A percentile compares a stretch with the other conserved stretches of the same genome.
These are phyloP conservation scores for Abortiporus biennis DNA, from an alignment of 1,284 basidiomycete species.

Conservation along the genomic window DNA sequence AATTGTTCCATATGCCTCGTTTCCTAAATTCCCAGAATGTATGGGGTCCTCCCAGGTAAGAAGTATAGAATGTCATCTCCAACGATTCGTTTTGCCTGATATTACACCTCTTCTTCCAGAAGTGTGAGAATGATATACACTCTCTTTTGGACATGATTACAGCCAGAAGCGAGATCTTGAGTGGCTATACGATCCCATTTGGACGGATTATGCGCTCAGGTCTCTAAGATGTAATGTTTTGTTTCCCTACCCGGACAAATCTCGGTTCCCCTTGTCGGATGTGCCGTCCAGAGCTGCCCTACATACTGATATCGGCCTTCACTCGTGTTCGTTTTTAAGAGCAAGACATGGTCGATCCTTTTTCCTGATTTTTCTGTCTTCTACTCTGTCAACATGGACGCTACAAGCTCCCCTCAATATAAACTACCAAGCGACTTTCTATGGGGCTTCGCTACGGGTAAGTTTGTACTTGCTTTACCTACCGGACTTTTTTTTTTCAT, in stretches of 20 bases:
- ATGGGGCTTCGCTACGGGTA: constrained; percentile 71
- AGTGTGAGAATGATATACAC: background rate
- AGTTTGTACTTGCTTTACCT: constrained; percentile 8
- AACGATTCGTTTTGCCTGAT: background rate
- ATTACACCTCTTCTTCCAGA: background rate
- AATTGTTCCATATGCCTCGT: no score
- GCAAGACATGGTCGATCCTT: constrained; percentile 13
- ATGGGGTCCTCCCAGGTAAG: background rate
- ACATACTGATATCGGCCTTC: constrained; percentile 26
- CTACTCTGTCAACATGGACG: constrained; percentile 16
- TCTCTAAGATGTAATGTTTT: no score
- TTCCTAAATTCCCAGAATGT: background rate
- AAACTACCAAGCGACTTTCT: constrained; percentile 52
- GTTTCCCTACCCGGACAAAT: constrained; percentile 21
- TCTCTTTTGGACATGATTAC: background rate
- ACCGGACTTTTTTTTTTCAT: constrained; percentile 4
- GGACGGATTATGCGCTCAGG: constrained; percentile 4
- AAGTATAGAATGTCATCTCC: background rate
- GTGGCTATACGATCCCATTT: background rate
- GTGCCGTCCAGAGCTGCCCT: constrained; percentile 22
- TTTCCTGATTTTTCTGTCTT: constrained; percentile 18
- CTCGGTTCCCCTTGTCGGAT: constrained; percentile 25
- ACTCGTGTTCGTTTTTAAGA: constrained; percentile 20
- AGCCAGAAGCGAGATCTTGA: constrained; percentile 1
- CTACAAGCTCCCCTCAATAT: constrained; percentile 12